Base-by-base conservation (phyloP, 768 basidiomycete species). In the Suillus subalutaceus region DNA sequence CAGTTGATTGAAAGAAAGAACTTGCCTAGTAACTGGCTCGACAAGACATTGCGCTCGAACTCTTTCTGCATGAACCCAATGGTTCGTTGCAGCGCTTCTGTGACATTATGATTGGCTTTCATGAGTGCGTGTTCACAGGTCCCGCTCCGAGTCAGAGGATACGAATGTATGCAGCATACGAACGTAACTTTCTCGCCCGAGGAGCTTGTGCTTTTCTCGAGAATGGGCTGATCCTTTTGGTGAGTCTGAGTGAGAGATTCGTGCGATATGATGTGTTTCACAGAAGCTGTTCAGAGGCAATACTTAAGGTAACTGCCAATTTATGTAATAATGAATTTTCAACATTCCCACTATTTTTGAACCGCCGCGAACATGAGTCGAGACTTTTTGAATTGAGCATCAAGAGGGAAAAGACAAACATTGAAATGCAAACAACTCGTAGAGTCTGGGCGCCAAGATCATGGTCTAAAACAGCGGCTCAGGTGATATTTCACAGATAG, bases 1-100 rank as follows among this genome's bases (percentile, higher is more conserved):
- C 80, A 8, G 93, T 93, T 0, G 95, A 97, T 26, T 26, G 26
- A 26, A 26, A 16, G 86, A 46, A 60, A 0, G 12, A 18, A 73
- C 82, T 52, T 71, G 92, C 94, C 92, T 44, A 99, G 86, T 75
- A 96, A 87, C 74, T 99, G 96, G 8, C 84, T 84, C 3, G 93
- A 88, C 62, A 97, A 83, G 12, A 96, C 93, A 0, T 93, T 96
- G 30, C 89, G 87, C 72, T 98, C 93, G 3, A 99, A 88, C 73
- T 99, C 97, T 46, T 86, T 87, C 78, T 97, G 94, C 93, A 99
- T 94, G 6, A 94, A 79, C 15, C 80, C 83, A 41, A 95, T 85
- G 4, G 96, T 98, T 41, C 96, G 86, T 58, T 92, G 88, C 10
- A 99, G 81, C 4, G 93, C 88, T 26, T 92, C 90, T 1, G 96